Evolutionary conservation across 1,284 basidiomycete genomes (phyloP), one percentile per base, ranked within the genome.

Genomic region (Somion occarium): DNA sequence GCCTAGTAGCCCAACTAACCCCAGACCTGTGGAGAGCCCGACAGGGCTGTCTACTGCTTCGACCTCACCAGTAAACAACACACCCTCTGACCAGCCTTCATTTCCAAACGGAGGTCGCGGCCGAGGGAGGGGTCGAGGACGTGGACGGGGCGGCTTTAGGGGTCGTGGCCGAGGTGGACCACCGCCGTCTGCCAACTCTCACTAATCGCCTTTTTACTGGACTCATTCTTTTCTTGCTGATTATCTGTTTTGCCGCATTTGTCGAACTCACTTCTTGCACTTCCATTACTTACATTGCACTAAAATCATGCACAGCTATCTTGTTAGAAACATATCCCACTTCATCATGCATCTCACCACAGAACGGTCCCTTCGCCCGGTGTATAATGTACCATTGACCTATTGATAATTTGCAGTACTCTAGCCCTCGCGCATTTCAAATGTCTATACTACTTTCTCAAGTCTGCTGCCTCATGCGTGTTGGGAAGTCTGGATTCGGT

Each of bases 111-210:
- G 46, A 27, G 57, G 57, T 12, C 43, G 55, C 5, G 57, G 57
- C 18, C 20, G 56, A 34, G 53, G 53, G 13, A 50, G 55, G 12
- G 55, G 56, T 1, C 26, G 47, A n/a, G 54, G 46, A 11, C 50
- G 52, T 13, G 55, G 52, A 11, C 38, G 53, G 19, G 54, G 54
- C 13, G 23, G 30, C 20, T 47, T 30, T 19, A 23, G 49, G 13
- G 51, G 53, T 38, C 38, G 53, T 13, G 53, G 50, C 13, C 50
- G 53, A 12, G 53, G 52, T 4, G 51, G 48, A 22, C 49, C 52
- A 2, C 44, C 56, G 4, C 26, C 53, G 15, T 7, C 30, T 34
- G 7, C 30, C 15, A 34, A 15, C 30, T 34, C 30, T 34, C 30
- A 34, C 15, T 34, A 34, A 34, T 7, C 7, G 30, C 15, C 7